phyloP scores from a whole-genome alignment of 768 basidiomycete species.

The Boletus patriciae region DNA sequence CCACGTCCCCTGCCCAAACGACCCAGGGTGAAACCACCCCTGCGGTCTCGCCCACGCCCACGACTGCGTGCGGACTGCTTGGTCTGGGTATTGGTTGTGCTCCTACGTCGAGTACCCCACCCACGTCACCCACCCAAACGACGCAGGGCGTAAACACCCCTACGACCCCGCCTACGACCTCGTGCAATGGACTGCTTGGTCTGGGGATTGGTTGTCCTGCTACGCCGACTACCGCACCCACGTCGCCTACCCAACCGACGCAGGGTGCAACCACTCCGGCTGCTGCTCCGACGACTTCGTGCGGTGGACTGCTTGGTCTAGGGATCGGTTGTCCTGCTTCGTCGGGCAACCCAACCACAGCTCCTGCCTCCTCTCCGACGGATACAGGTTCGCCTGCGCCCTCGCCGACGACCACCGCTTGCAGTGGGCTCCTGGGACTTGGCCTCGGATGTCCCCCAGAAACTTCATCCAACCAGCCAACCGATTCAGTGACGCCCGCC shows the following conservation, averaged over 20 bases:
- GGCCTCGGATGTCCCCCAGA: constrained; percentile 10
- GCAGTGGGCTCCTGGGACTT: constrained; percentile 17
- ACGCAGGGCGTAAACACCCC: too few relatives aligned
- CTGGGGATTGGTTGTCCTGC: constrained; percentile 15
- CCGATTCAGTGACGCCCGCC: background rate
- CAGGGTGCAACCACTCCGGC: too few relatives aligned
- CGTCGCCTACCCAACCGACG: background rate
- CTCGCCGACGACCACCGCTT: constrained; percentile 2
- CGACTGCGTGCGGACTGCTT: constrained; percentile 2
- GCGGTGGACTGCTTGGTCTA: constrained; percentile 11
- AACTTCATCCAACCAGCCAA: background rate
- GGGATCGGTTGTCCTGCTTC: constrained; percentile 13
- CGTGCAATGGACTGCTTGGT: constrained; percentile 4
- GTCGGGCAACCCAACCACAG: background rate
- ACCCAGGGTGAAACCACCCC: background rate
- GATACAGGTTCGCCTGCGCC: background rate
- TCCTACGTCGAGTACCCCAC: background rate
- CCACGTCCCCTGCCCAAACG: background rate
- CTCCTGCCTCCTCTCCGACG: background rate
- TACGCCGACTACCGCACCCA: background rate
- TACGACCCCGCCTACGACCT: too few relatives aligned
- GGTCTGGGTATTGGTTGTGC: constrained; percentile 17
- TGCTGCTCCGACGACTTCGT: background rate
- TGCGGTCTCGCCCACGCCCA: background rate
- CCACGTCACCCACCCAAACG: too few relatives aligned